A percentile compares a stretch with the other conserved stretches of the same genome.
Evolutionary conservation across 495 filamentous ascomycete species (phyloP).

Genomic region (Aspergillus incahuasiensis): DNA sequence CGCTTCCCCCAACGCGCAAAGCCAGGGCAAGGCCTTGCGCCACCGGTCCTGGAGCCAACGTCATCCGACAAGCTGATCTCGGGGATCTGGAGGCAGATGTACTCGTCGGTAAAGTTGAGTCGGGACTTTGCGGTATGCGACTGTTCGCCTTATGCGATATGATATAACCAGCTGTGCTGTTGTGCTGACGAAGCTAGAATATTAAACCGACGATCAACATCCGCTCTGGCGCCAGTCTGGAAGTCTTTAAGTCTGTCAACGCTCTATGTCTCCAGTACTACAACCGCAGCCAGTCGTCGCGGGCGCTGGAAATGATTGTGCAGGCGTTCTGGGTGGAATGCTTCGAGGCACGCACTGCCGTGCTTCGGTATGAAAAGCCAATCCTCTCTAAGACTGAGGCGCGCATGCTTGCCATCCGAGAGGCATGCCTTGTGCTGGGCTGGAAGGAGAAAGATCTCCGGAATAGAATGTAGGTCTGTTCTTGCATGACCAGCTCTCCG

Average conservation of each 20-base stretch:
- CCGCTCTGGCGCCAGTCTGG: slow-evolving; percentile 17
- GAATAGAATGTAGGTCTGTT: slow-evolving; percentile 15
- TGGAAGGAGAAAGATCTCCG: slow-evolving; percentile 23
- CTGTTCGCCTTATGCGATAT: background rate
- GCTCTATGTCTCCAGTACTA: slow-evolving; percentile 20
- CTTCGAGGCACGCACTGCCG: slow-evolving; percentile 19
- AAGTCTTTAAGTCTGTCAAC: slow-evolving; percentile 18
- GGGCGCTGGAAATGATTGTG: slow-evolving; percentile 24
- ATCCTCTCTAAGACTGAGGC: slow-evolving; percentile 13
- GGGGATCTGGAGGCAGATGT: slow-evolving; percentile 21
- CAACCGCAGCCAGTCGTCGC: slow-evolving; percentile 22
- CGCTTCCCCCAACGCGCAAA: slow-evolving; percentile 21
- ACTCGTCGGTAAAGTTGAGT: slow-evolving; percentile 16
- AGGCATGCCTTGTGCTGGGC: slow-evolving; percentile 17
- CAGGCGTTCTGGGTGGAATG: slow-evolving; percentile 25
- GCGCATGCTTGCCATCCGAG: slow-evolving; percentile 19
- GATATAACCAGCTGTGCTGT: too few species aligned
- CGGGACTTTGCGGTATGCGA: slow-evolving; percentile 9
- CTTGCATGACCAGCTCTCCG: background rate
- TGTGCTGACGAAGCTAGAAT: slow-evolving; percentile 8
- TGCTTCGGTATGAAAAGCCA: slow-evolving; percentile 16
- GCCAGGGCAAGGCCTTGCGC: slow-evolving; percentile 4
- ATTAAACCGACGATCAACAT: slow-evolving; percentile 16
- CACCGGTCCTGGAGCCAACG: slow-evolving; percentile 14
- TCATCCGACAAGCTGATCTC: slow-evolving; percentile 21